Evolutionary conservation across 352 stramenopile species (phyloP), one percentile per base, ranked within the genome.

Genomic region (Pythium utonaiense): DNA sequence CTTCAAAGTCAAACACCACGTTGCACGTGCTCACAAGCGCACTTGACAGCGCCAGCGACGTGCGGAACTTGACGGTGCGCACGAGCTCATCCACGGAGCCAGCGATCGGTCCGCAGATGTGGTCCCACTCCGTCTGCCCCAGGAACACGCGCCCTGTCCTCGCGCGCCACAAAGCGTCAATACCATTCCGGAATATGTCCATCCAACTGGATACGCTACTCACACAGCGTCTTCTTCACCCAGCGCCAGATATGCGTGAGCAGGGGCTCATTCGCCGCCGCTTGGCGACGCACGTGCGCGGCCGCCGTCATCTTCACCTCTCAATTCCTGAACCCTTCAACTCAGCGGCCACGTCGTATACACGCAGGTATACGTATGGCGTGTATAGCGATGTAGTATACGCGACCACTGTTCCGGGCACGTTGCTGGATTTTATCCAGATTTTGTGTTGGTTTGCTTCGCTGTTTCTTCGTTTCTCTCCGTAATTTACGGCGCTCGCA

Each of bases 1-100:
- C 62, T 56, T 92, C 76, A 57, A 83, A 85, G 53, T 88, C 78
- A 53, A 95, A 95, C 30, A 95, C 78, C 3, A 81, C 77, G 36
- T 92, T 87, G 65, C 85, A 91, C n/a, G 74, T 79, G 27, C 73
- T 71, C 31, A 86, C 77, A 27, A 93, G 81, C 36, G 69, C 31
- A 7, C 31, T 59, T 2, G 81, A 89, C 14, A 95, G 77, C 33
- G 82, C 82, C 40, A 91, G 30, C 45, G 74, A 77, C 41, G 86
- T 93, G 21, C 83, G 83, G 33, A 95, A 89, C 54, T 83, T 83
- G 56, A 85, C 74, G 10, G 86, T 77, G 21, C 81, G 81, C 36
- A 80, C 41, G 17, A 87, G 60, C 49, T 91, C 80, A 56, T 92
- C 78, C 30, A 82, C 71, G 0, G 58, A 31, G 12, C 66, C 70